These are phyloP conservation scores for Brassica nigra DNA, from an alignment of 345 rosid genomes.

Conservation along the genomic window DNA sequence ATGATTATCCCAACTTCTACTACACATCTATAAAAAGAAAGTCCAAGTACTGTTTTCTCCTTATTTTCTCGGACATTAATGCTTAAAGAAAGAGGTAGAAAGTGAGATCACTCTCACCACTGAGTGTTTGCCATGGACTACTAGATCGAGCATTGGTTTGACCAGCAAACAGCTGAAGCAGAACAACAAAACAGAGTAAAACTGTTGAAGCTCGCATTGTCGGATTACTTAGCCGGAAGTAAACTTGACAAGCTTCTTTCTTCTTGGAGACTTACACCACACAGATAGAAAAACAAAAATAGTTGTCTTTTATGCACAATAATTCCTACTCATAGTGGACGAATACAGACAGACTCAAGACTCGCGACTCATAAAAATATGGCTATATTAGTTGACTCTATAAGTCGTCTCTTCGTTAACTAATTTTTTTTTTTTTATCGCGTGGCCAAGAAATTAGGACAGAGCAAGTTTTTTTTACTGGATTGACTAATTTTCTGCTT, in stretches of 20 bases:
- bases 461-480: not conserved
- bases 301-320: not conserved
- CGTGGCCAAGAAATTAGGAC: not conserved
- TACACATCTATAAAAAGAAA: not conserved
- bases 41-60: not conserved
- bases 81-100: not conserved
- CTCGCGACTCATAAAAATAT: not conserved
- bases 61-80: not conserved
- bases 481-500: not conserved
- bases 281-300: not conserved
- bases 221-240: not conserved
- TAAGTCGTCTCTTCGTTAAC: not conserved
- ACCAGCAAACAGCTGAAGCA: constrained; percentile 34
- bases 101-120: constrained; percentile 41
- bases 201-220: not conserved
- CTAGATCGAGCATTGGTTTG: constrained; percentile 51
- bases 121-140: constrained; percentile 49
- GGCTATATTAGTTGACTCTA: not conserved
- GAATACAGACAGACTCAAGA: not conserved
- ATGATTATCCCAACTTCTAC: not conserved
- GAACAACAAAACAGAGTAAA: constrained; percentile 26
- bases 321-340: not conserved
- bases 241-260: not conserved
- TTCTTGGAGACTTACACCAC: not conserved
- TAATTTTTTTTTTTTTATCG: not conserved